A percentile compares a stretch with the other conserved stretches of the same genome.
These are phyloP conservation scores for Periglandula ipomoeae DNA, from an alignment of 2,329 filamentous ascomycete genomes.

Conservation along the genomic window DNA sequence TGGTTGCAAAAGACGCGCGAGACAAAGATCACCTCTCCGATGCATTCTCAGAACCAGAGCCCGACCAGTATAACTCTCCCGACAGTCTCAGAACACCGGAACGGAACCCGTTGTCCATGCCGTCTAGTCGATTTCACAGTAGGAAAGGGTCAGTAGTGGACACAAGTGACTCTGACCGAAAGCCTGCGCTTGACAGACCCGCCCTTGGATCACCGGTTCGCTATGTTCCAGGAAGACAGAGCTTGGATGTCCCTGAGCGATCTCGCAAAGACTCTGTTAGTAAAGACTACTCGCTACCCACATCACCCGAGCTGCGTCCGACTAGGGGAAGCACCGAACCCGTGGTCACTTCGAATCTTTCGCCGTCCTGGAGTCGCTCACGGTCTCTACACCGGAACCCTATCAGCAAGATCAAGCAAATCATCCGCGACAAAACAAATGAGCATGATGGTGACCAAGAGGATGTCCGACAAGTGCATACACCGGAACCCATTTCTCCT, in stretches of 20 bases:
- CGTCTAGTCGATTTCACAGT: conserved; percentile 22
- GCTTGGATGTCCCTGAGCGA: conserved; percentile 36
- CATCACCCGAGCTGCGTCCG: conserved; percentile 43
- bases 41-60: conserved; percentile 20
- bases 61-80: conserved; percentile 21
- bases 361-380: conserved; percentile 52
- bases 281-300: conserved; percentile 35
- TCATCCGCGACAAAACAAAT: conserved; percentile 44
- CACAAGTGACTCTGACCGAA: conserved; percentile 30
- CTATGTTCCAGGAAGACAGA: conserved; percentile 27
- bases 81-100: conserved; percentile 22
- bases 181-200: conserved; percentile 13
- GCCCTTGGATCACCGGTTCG: conserved; percentile 14
- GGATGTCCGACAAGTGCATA: conserved; percentile 15
- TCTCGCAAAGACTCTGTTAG: conserved; percentile 31
- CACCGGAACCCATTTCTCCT: conserved; percentile 17
- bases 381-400: conserved; percentile 55
- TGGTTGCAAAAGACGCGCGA: conserved; percentile 45
- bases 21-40: conserved; percentile 28
- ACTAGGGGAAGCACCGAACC: conserved; percentile 42
- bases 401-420: conserved; percentile 44
- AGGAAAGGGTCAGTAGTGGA: conserved; percentile 30
- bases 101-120: conserved; percentile 16
- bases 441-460: conserved; percentile 32
- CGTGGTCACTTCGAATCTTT: conserved; percentile 53